These are phyloP conservation scores for Arctostaphylos glauca DNA, from an alignment of 148 eudicot species.

Conservation along the genomic window DNA sequence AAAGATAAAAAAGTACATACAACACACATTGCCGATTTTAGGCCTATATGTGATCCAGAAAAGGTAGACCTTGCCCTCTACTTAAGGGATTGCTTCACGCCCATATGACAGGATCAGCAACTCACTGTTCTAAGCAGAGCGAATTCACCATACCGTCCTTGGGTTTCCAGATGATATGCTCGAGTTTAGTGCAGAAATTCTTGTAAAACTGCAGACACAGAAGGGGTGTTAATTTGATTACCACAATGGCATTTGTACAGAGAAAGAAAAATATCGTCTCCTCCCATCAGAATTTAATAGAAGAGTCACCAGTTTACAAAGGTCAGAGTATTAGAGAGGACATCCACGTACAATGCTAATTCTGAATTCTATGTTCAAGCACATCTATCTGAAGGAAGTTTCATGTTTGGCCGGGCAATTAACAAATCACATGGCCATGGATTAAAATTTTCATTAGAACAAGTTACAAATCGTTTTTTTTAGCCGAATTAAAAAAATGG, in stretches of 20 bases:
- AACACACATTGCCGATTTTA: neutral
- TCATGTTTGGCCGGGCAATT: neutral
- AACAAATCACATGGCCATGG: neutral
- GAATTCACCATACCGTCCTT: conserved; percentile 35
- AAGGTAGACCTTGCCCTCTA: neutral
- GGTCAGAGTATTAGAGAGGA: neutral
- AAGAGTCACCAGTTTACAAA: conserved; percentile 20
- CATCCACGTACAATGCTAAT: neutral
- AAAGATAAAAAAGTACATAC: neutral
- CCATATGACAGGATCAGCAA: conserved; percentile 33
- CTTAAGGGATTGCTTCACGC: conserved; percentile 31
- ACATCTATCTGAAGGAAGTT: neutral
- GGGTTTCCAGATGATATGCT: conserved; percentile 80
- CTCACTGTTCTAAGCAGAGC: conserved; percentile 43
- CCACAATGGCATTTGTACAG: neutral
- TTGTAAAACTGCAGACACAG: conserved; percentile 83
- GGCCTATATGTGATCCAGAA: neutral
- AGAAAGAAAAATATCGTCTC: neutral
- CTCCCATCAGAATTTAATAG: neutral
- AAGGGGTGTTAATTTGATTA: neutral
- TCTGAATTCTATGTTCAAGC: neutral
- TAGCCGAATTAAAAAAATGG: neutral
- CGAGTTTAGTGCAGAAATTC: conserved; percentile 60
- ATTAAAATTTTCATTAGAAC: neutral
- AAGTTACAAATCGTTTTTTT: neutral